Percentiles rank a stretch among this genome's conserved stretches.
Evolutionary conservation across 78 protist genomes (phyloP).

Genomic region (Tieghemostelium lacteum): DNA sequence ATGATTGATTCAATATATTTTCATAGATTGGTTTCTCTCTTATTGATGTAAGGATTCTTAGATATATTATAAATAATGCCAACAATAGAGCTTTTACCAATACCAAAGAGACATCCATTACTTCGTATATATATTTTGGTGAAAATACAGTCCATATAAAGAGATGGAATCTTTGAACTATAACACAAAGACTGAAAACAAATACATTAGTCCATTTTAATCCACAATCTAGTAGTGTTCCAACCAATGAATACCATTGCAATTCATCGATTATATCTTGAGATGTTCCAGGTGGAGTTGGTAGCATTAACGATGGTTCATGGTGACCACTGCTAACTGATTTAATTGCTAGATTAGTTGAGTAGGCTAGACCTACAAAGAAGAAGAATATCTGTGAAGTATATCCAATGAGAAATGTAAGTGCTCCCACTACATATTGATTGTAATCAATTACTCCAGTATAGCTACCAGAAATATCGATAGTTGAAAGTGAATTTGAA

Average conservation of each 20-base stretch:
- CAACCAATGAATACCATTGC: slow-evolving; percentile 63
- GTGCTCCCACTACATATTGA: slow-evolving; percentile 59
- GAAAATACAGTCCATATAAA: slow-evolving; percentile 85
- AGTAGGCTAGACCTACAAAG: slow-evolving; percentile 19
- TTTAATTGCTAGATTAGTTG: slow-evolving; percentile 29
- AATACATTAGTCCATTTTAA: slow-evolving; percentile 66
- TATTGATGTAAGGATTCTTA: slow-evolving; percentile 4
- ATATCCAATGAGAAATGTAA: slow-evolving; percentile 69
- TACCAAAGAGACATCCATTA: slow-evolving; percentile 44
- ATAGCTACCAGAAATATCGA: slow-evolving; percentile 87
- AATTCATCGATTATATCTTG: slow-evolving; percentile 23
- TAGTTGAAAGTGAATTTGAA: slow-evolving; percentile 77
- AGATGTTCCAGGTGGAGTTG: background rate
- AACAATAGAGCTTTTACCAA: slow-evolving; percentile 5
- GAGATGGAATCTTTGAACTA: slow-evolving; percentile 70
- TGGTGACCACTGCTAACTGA: slow-evolving; percentile 10
- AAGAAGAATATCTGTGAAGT: slow-evolving; percentile 67
- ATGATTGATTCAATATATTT: no score
- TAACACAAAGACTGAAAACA: slow-evolving; percentile 51
- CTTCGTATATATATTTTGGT: slow-evolving; percentile 85
- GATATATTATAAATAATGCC: slow-evolving; percentile 40
- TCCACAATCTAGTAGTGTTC: slow-evolving; percentile 48
- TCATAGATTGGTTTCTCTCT: slow-evolving; percentile 27
- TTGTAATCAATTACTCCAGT: slow-evolving; percentile 79
- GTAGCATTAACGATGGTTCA: slow-evolving; percentile 35